Base-by-base conservation (phyloP, 2,329 filamentous ascomycete species). In the Lomentospora prolificans region DNA sequence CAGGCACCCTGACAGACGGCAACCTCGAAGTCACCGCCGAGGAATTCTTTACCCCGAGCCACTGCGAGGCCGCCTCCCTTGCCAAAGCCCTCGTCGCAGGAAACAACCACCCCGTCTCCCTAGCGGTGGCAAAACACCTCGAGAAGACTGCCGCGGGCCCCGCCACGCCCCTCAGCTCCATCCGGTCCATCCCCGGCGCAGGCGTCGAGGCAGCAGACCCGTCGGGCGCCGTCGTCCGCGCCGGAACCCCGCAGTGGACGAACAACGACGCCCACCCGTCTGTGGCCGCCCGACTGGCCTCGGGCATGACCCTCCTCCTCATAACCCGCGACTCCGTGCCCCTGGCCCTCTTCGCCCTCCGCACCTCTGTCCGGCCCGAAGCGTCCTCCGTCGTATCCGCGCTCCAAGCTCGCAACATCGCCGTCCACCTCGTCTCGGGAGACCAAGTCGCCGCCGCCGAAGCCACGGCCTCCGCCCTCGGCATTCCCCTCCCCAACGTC, bases 1-100 rank as follows among this genome's bases (percentile, higher is more conserved):
- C 82, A 0, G 82, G 83, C 1, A 86, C 81, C 0, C 66, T 86
- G 22, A 84, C 81, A 0, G 67, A 70, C 25, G 79, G 75, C 0
- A 68, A 72, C 12, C 62, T 69, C 8, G 62, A 64, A 17, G 65
- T 68, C 24, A 44, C 63, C 12, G 58, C 60, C 14, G 57, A 63
- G 17, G 57, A 65, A 12, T 59, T 58, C 6, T 54, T 65, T 30
- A 57, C 55, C n/a, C 24, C 57, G 3, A 57, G 63, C 52, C 54
- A 61, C 14, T 59, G 63, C n/a, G 57, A 63, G 31, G 63, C 59
- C 17, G 56, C 64, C 0, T 27, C 44, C 5, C 46, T 57, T 1
- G 57, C 63, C 2, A 56, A 67, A 12, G 60, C 66, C 1, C 48
- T 70, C 3, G 63, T 72, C 4, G 65, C 66, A 10, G 69, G 69